Base-by-base conservation (phyloP, 768 basidiomycete species). In the Lactifluus volemus region DNA sequence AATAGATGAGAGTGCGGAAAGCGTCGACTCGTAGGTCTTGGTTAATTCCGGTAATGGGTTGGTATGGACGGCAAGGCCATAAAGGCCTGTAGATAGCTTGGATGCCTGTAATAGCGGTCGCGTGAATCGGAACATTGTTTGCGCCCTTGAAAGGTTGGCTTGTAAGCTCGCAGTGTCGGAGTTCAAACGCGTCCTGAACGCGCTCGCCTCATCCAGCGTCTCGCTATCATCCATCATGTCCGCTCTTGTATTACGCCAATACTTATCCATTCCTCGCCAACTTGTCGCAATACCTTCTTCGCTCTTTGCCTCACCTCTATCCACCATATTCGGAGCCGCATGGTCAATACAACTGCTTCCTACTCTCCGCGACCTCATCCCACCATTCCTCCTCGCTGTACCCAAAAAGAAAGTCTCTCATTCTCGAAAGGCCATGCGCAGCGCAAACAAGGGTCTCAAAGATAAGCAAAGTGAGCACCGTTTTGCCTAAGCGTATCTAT, bases 371-470 rank as follows among this genome's bases (percentile, higher is more conserved):
- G 90, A 95, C 64, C 81, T 97, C 48, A 80, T 98, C 63, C 95
- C 95, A 12, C 81, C 93, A 0, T 84, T 95, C 71, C 76, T 98
- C 19, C 82, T 93, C 47, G 93, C 94, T 29, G 96, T 96, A 2
- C 96, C 96, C 29, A 98, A 98, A 76, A 88, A 87, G 72, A 95
- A 95, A 75, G 81, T 85, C 11, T 93, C 94, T 0, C 94, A 98
- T 74, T 93, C 92, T 21, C 80, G 90, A 54, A 98, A 98, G 73
- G 81, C 87, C n/a, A 96, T 96, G 93, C 81, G 95, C 45, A 85
- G 84, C 64, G 88, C 94, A 15, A 93, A 94, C 73, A 98, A 98
- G 73, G 93, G 94, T 1, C 75, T 97, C 68, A 92, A 94, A 72
- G 94, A 98, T 74, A 95, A 92, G 73, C 85, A 85, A 62, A 93